Conservation (phyloP, 805 yeast genomes). For the Lipomyces lipofer region DNA sequence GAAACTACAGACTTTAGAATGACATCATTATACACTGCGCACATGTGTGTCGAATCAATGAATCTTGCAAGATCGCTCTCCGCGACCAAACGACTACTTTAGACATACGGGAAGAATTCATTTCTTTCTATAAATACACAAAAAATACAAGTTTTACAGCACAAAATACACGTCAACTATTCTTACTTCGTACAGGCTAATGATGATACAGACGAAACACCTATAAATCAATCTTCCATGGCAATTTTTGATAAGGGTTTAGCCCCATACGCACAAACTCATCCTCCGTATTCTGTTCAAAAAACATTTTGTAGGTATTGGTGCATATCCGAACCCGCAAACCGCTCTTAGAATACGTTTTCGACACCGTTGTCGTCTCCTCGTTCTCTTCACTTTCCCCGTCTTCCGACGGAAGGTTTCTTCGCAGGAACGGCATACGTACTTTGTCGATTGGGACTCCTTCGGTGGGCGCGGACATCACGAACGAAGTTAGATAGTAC, state of each 20-base stretch:
- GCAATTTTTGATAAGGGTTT: slow-evolving; percentile 18
- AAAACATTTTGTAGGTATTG: slow-evolving; percentile 75
- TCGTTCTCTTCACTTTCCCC: slow-evolving; percentile 28
- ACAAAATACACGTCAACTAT: no score
- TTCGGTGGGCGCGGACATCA: slow-evolving; percentile 96
- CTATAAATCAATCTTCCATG: slow-evolving; percentile 25
- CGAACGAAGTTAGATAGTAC: slow-evolving; percentile 87
- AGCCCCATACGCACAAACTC: slow-evolving; percentile 57
- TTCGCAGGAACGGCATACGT: slow-evolving; percentile 73
- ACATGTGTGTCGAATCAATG: no score
- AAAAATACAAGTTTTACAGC: no score
- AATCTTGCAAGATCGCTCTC: no score
- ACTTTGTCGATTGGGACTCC: slow-evolving; percentile 81
- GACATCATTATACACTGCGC: no score
- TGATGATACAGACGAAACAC: no score
- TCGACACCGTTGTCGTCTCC: slow-evolving; percentile 18
- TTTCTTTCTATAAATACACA: no score
- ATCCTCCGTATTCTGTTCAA: slow-evolving; percentile 78
- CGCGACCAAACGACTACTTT: no score
- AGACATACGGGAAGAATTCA: no score
- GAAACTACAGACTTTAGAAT: no score
- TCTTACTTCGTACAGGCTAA: no score
- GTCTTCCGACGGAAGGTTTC: slow-evolving; percentile 39
- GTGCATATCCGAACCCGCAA: slow-evolving; percentile 76
- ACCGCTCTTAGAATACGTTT: slow-evolving; percentile 46